Percentiles rank a stretch among this genome's conserved stretches.
These are phyloP conservation scores for Metschnikowia gruessii DNA, from an alignment of 805 yeast species.

Conservation along the genomic window DNA sequence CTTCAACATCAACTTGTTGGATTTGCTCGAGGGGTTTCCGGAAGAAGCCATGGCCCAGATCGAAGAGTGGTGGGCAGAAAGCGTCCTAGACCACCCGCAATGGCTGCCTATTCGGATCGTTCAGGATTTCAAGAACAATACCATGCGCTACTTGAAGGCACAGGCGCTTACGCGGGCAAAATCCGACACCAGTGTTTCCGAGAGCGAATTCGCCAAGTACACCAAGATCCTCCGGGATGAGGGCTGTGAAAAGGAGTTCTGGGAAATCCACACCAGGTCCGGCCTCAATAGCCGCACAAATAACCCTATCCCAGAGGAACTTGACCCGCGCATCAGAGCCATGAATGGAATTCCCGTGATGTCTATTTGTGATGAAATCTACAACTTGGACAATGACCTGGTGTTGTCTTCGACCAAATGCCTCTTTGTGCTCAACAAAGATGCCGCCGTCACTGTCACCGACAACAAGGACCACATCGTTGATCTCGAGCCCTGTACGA, in stretches of 20 bases:
- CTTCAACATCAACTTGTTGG: not conserved
- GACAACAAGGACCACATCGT: too few species aligned
- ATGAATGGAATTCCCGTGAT: too few species aligned
- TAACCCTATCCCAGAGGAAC: too few species aligned
- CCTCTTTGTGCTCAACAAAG: too few species aligned
- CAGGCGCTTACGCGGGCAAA: not conserved
- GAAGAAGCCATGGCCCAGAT: not conserved
- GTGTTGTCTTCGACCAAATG: too few species aligned
- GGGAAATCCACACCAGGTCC: not conserved
- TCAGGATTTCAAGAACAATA: not conserved
- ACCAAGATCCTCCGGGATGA: not conserved
- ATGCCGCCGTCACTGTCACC: too few species aligned
- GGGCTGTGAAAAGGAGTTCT: not conserved
- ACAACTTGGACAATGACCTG: too few species aligned
- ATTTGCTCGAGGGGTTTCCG: not conserved
- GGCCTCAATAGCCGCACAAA: not conserved
- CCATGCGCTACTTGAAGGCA: not conserved
- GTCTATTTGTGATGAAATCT: too few species aligned
- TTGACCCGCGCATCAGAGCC: too few species aligned
- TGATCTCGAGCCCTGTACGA: too few species aligned
- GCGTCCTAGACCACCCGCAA: not conserved
- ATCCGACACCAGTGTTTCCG: not conserved
- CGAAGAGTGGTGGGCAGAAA: not conserved
- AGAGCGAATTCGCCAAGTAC: not conserved
- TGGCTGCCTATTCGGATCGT: not conserved